Evolutionary conservation across 2,329 filamentous ascomycete species (phyloP).

Genomic region (Mycosphaerella sp.): DNA sequence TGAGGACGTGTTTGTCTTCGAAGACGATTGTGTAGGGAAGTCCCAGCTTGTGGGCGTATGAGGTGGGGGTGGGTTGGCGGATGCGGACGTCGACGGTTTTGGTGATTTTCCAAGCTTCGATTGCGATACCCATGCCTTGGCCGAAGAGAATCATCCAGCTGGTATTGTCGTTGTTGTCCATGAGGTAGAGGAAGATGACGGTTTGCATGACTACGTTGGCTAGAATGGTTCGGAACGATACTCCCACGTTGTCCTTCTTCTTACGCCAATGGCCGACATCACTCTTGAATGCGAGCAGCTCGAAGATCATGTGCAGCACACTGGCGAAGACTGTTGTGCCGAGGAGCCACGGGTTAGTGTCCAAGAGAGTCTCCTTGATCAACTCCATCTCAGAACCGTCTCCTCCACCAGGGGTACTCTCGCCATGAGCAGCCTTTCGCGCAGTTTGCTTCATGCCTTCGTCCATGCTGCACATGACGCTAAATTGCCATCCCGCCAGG

Average conservation of each 20-base stretch:
- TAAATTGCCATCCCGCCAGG: constrained; percentile 82
- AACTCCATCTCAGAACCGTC: constrained; percentile 94
- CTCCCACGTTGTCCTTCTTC: constrained; percentile 98
- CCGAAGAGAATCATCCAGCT: constrained; percentile 98
- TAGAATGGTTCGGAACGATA: constrained; percentile 90
- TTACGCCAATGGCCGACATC: constrained; percentile 98
- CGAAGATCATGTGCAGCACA: constrained; percentile 87
- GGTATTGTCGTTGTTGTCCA: constrained; percentile 96
- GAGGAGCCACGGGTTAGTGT: constrained; percentile 89
- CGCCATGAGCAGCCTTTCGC: constrained; percentile 67
- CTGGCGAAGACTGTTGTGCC: constrained; percentile 77
- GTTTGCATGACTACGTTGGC: constrained; percentile 97
- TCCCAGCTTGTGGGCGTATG: constrained; percentile 46
- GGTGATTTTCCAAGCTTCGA: constrained; percentile 91
- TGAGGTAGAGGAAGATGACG: constrained; percentile 90
- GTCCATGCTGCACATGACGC: constrained; percentile 75
- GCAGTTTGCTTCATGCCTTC: constrained; percentile 78
- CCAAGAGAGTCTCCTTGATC: constrained; percentile 89
- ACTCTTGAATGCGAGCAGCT: constrained; percentile 92
- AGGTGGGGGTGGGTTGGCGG: constrained; percentile 60
- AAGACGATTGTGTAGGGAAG: constrained; percentile 72
- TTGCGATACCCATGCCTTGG: constrained; percentile 74
- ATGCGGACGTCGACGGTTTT: constrained; percentile 87
- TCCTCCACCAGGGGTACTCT: constrained; percentile 65
- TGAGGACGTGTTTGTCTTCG: constrained; percentile 95